These are phyloP conservation scores for Scutellaria baicalensis DNA, from an alignment of 257 asterid species.

Conservation along the genomic window DNA sequence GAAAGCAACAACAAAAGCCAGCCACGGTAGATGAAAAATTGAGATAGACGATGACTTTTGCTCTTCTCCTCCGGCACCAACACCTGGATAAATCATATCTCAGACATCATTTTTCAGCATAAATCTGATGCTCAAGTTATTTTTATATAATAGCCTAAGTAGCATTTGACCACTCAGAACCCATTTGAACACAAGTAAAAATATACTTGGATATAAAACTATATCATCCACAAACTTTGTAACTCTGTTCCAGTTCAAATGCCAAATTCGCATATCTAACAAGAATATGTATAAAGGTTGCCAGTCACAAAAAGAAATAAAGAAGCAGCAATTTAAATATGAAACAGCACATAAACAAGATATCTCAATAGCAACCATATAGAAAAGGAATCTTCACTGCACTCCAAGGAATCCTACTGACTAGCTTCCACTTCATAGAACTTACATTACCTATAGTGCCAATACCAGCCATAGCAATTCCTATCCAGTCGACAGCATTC, in stretches of 20 bases:
- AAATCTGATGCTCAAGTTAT: neutral
- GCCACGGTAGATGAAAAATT: conserved; percentile 69
- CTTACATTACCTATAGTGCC: conserved; percentile 94
- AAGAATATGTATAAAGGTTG: neutral
- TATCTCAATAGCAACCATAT: neutral
- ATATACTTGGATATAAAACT: neutral
- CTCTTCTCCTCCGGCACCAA: conserved; percentile 99
- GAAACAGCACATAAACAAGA: neutral
- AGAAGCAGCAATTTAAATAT: neutral
- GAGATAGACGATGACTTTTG: conserved; percentile 68
- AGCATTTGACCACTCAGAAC: neutral
- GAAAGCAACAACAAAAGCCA: conserved; percentile 69
- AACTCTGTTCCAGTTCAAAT: neutral
- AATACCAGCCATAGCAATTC: conserved; percentile 81
- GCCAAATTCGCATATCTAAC: neutral
- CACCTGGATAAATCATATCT: conserved; percentile 38
- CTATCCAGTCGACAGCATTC: conserved; percentile 97
- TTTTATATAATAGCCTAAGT: neutral
- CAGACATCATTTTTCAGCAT: neutral
- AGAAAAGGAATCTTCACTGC: neutral
- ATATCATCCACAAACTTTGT: neutral
- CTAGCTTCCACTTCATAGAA: neutral
- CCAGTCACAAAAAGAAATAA: neutral
- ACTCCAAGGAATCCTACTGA: conserved; percentile 2
- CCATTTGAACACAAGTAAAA: neutral